phyloP scores from a whole-genome alignment of 1,139 yeast species.

The Saccharomyces hybrid region DNA sequence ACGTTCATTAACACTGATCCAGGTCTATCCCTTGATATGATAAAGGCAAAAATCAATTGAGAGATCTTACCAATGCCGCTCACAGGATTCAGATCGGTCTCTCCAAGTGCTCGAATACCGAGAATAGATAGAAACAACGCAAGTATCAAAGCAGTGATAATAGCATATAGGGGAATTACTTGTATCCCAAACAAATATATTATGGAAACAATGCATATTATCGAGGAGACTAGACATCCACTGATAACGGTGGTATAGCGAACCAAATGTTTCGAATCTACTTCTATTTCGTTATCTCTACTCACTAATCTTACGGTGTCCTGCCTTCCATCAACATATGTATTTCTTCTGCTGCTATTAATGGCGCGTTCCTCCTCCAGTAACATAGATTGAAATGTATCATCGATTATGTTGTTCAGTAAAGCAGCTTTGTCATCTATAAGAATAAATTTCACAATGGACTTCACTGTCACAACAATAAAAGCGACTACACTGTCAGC shows the following conservation, averaged over 20 bases:
- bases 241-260: constrained; percentile 41
- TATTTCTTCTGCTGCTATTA: constrained; percentile 15
- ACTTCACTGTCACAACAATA: constrained; percentile 48
- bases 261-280: constrained; percentile 45
- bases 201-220: constrained; percentile 59
- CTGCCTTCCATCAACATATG: constrained; percentile 9
- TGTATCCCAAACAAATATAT: constrained; percentile 55
- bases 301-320: constrained; percentile 26
- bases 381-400: constrained; percentile 28
- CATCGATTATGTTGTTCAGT: constrained; percentile 23
- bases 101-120: constrained; percentile 92
- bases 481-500: constrained; percentile 85
- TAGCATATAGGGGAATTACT: constrained; percentile 63
- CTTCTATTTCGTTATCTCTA: constrained; percentile 32
- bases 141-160: constrained; percentile 56
- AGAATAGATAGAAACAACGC: constrained; percentile 75
- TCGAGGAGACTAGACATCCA: constrained; percentile 59
- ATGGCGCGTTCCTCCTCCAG: constrained; percentile 28
- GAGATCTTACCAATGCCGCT: constrained; percentile 94
- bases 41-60: constrained; percentile 74
- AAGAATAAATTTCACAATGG: constrained; percentile 32
- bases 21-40: constrained; percentile 70
- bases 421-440: constrained; percentile 21
- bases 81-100: constrained; percentile 93
- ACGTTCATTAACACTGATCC: constrained; percentile 77